A percentile compares a stretch with the other conserved stretches of the same genome.
Evolutionary conservation across 768 basidiomycete genomes (phyloP).

Genomic region (Auricularia sp.): DNA sequence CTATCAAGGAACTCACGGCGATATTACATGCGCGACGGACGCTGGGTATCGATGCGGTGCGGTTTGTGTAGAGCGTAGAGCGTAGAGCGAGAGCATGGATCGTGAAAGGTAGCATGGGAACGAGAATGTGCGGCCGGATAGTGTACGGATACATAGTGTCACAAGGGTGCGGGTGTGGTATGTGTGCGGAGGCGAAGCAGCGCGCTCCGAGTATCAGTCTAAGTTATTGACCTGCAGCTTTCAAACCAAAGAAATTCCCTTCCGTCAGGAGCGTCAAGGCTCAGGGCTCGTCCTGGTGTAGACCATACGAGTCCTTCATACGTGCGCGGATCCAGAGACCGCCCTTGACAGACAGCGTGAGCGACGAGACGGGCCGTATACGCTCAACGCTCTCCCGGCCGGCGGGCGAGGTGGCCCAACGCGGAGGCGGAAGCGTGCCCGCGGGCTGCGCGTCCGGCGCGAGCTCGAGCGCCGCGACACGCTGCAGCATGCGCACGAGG

Average conservation of each 20-base stretch:
- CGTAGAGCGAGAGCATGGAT: neutral
- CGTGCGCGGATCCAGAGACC: slow-evolving; percentile 12
- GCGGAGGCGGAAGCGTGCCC: slow-evolving; percentile 10
- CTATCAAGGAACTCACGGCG: slow-evolving; percentile 84
- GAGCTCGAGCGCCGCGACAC: slow-evolving; percentile 11
- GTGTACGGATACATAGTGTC: neutral
- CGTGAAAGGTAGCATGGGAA: no score
- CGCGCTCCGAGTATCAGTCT: neutral
- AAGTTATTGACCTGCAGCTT: neutral
- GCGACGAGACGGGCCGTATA: slow-evolving; percentile 11
- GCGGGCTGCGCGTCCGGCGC: slow-evolving; percentile 12
- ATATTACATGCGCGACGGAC: slow-evolving; percentile 76
- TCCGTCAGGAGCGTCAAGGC: neutral
- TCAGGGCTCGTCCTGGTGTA: neutral
- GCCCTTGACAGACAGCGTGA: slow-evolving; percentile 14
- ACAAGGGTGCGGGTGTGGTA: neutral
- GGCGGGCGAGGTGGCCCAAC: slow-evolving; percentile 2
- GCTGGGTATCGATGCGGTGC: slow-evolving; percentile 74
- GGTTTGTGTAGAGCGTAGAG: slow-evolving; percentile 43
- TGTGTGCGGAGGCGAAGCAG: neutral
- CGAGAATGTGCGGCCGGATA: neutral
- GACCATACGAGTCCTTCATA: neutral
- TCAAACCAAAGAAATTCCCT: neutral
- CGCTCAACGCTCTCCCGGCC: slow-evolving; percentile 13
- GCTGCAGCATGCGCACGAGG: slow-evolving; percentile 16